These are phyloP conservation scores for Leishmania aethiopica DNA, from an alignment of 208 protist species.

Conservation along the genomic window DNA sequence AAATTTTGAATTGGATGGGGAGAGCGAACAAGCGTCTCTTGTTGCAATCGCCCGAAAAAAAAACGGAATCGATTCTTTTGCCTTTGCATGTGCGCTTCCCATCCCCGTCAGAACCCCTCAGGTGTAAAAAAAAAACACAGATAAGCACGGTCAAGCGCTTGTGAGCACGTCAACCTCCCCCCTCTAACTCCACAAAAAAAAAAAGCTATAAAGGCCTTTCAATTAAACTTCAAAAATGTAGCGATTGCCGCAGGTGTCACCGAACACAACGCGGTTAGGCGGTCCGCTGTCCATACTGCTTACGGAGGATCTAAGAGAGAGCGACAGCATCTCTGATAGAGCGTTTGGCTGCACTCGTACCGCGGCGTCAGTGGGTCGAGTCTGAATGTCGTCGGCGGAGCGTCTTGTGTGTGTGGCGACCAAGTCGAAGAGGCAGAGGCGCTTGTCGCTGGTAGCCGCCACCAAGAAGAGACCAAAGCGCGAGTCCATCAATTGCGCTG, in stretches of 20 bases:
- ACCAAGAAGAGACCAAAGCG: slow-evolving; percentile 15
- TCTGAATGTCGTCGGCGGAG: not conserved
- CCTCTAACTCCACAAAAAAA: not conserved
- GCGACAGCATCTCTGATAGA: slow-evolving; percentile 13
- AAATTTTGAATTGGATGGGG: not conserved
- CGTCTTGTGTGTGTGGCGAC: too few relatives aligned
- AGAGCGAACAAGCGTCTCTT: too few relatives aligned
- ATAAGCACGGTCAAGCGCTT: not conserved
- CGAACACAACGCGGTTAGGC: slow-evolving; percentile 10
- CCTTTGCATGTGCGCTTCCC: not conserved
- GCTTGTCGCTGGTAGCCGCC: slow-evolving; percentile 22
- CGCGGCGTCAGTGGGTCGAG: not conserved
- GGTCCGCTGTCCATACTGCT: slow-evolving; percentile 11
- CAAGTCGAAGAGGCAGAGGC: slow-evolving; percentile 5
- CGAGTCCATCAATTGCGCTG: slow-evolving; percentile 11
- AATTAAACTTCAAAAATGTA: slow-evolving; percentile 16
- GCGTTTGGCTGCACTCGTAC: not conserved
- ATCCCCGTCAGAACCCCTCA: not conserved
- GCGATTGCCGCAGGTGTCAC: slow-evolving; percentile 35
- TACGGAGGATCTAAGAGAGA: slow-evolving; percentile 11
- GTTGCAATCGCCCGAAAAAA: not conserved
- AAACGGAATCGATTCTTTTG: not conserved
- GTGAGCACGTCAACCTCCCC: not conserved
- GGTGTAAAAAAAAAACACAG: not conserved
- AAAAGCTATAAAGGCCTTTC: not conserved